A percentile compares a stretch with the other conserved stretches of the same genome.
phyloP scores from a whole-genome alignment of 1,284 basidiomycete species.

The Paramarasmius palmivorus region DNA sequence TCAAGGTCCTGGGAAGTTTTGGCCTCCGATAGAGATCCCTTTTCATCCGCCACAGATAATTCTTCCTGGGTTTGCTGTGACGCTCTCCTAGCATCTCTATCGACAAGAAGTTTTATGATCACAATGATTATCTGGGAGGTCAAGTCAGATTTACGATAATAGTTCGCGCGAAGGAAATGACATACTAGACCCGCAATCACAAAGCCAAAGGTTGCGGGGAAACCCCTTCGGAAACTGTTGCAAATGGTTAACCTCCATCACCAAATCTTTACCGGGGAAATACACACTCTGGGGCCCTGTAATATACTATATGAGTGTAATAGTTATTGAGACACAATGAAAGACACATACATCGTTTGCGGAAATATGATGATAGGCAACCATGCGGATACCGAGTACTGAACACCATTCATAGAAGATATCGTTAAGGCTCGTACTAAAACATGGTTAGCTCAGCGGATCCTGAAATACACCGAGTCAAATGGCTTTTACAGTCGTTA shows the following conservation, averaged over 20 bases:
- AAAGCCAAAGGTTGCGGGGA: conserved; percentile 25
- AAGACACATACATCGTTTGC: conserved; percentile 16
- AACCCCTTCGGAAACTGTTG: conserved; percentile 19
- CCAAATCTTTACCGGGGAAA: too few relatives aligned
- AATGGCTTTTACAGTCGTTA: conserved; percentile 13
- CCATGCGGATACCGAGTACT: conserved; percentile 25
- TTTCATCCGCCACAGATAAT: not conserved
- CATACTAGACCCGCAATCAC: conserved; percentile 24
- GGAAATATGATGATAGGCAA: conserved; percentile 27
- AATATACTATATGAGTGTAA: too few relatives aligned
- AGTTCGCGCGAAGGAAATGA: not conserved
- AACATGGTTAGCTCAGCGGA: not conserved
- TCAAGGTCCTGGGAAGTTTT: not conserved
- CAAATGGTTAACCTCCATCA: too few relatives aligned
- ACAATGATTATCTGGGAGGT: conserved; percentile 13
- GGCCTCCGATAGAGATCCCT: not conserved
- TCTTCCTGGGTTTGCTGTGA: not conserved
- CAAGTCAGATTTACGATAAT: not conserved
- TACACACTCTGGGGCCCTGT: too few relatives aligned
- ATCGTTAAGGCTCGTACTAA: conserved; percentile 7
- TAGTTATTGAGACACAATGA: too few relatives aligned
- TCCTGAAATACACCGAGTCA: not conserved
- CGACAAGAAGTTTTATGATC: conserved; percentile 23
- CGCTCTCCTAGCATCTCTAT: conserved; percentile 16
- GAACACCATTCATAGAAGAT: conserved; percentile 21